phyloP scores from a whole-genome alignment of 768 basidiomycete species.

The Rhizopogon sp. region DNA sequence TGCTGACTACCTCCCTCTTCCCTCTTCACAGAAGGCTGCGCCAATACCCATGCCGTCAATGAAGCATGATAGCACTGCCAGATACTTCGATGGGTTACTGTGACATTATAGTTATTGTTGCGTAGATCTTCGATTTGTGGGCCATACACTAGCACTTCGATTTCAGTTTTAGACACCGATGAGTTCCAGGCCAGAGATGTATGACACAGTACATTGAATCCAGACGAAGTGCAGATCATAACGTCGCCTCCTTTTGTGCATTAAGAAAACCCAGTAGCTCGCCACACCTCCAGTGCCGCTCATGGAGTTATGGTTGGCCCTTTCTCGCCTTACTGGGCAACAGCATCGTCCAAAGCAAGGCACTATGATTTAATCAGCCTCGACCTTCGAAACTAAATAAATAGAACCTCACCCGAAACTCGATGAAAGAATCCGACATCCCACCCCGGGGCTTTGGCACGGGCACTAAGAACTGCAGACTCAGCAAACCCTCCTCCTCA shows the following conservation, averaged over 20 bases:
- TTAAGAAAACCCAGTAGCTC: not conserved
- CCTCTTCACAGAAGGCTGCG: conserved; percentile 12
- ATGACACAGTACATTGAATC: not conserved
- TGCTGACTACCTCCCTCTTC: conserved; percentile 60
- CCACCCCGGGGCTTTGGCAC: conserved; percentile 34
- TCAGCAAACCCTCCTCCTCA: conserved; percentile 75
- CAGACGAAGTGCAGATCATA: not conserved
- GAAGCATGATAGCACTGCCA: conserved; percentile 18
- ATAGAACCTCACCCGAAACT: conserved; percentile 67
- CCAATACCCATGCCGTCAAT: conserved; percentile 1
- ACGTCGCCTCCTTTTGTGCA: not conserved
- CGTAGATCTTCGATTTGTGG: not conserved
- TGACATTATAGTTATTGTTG: conserved; percentile 10
- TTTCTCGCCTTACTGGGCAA: conserved; percentile 5
- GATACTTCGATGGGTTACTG: conserved; percentile 40
- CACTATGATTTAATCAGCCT: conserved; percentile 19
- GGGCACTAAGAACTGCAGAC: conserved; percentile 88
- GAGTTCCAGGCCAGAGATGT: not conserved
- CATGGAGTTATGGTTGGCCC: not conserved
- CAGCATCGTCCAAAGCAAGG: conserved; percentile 25
- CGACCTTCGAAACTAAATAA: not conserved
- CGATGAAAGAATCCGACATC: conserved; percentile 67
- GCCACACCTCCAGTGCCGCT: not conserved
- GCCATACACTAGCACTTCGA: not conserved
- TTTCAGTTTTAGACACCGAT: not conserved